Conservation (phyloP, 768 basidiomycete genomes). For the Kwoniella pini region DNA sequence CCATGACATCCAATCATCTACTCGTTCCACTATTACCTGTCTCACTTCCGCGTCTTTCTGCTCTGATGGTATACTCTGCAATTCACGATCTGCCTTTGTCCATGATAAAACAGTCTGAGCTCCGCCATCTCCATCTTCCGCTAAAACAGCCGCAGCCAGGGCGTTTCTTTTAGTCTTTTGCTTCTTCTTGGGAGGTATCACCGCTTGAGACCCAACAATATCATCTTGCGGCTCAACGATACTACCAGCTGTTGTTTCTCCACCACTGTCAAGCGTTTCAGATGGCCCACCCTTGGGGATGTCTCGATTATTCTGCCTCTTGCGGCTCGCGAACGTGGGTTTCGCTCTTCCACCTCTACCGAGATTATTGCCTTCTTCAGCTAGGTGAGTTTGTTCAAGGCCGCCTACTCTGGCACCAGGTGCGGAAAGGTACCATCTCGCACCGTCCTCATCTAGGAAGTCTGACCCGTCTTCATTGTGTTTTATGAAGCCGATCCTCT, state of each 20-base stretch:
- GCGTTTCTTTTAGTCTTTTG: conserved; percentile 39
- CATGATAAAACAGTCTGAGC: conserved; percentile 31
- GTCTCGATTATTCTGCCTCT: not conserved
- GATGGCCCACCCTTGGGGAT: no score
- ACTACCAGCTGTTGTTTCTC: not conserved
- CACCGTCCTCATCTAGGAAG: conserved; percentile 2
- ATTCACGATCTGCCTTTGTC: conserved; percentile 19
- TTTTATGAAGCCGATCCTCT: conserved; percentile 83
- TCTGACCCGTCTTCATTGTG: conserved; percentile 66
- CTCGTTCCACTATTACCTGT: conserved; percentile 66
- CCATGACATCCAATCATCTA: conserved; percentile 95
- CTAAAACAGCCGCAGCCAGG: conserved; percentile 34
- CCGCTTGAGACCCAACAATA: not conserved
- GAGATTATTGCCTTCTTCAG: not conserved
- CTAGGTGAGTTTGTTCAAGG: conserved; percentile 22
- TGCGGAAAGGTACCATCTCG: conserved; percentile 81
- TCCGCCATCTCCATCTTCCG: conserved; percentile 34
- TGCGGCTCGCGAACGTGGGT: not conserved
- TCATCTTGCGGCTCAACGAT: not conserved
- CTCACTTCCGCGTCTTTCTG: not conserved
- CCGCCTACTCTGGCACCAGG: conserved; percentile 67
- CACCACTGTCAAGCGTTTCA: conserved; percentile 16
- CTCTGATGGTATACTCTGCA: not conserved
- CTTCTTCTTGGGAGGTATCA: conserved; percentile 18
- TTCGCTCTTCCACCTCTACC: not conserved